phyloP scores from a whole-genome alignment of 2,329 filamentous ascomycete genomes.

The Didymellaceae sp. region DNA sequence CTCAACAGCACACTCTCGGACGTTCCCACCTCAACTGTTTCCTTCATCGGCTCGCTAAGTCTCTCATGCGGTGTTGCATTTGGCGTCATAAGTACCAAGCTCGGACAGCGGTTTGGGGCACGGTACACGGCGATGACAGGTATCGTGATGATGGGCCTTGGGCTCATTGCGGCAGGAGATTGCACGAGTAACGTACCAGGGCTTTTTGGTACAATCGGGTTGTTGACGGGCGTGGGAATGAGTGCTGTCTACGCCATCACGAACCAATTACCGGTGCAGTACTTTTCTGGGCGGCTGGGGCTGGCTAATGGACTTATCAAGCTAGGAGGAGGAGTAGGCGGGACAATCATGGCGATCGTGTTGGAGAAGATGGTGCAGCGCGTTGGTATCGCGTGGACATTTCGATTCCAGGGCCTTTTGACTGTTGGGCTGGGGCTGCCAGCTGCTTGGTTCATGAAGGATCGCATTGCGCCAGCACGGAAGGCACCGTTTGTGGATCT shows the following conservation, averaged over 20 bases:
- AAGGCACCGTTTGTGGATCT: constrained; percentile 33
- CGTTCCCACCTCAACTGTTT: constrained; percentile 58
- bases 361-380: constrained; percentile 32
- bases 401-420: constrained; percentile 32
- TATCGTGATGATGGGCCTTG: constrained; percentile 57
- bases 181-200: constrained; percentile 34
- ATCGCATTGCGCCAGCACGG: constrained; percentile 23
- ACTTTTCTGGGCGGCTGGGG: constrained; percentile 35
- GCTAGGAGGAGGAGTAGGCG: constrained; percentile 38
- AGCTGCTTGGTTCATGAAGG: constrained; percentile 34
- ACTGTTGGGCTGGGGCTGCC: constrained; percentile 34
- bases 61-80: constrained; percentile 59
- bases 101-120: constrained; percentile 59
- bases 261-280: constrained; percentile 34
- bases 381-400: constrained; percentile 38
- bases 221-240: constrained; percentile 54
- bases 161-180: constrained; percentile 57
- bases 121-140: constrained; percentile 57
- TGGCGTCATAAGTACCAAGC: constrained; percentile 60
- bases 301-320: constrained; percentile 40
- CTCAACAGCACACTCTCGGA: constrained; percentile 55
- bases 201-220: constrained; percentile 57
- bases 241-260: constrained; percentile 30
- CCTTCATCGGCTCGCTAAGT: constrained; percentile 64
- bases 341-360: constrained; percentile 31